These are phyloP conservation scores for Pseudocercospora crystallina DNA, from an alignment of 2,329 filamentous ascomycete genomes.

Conservation along the genomic window DNA sequence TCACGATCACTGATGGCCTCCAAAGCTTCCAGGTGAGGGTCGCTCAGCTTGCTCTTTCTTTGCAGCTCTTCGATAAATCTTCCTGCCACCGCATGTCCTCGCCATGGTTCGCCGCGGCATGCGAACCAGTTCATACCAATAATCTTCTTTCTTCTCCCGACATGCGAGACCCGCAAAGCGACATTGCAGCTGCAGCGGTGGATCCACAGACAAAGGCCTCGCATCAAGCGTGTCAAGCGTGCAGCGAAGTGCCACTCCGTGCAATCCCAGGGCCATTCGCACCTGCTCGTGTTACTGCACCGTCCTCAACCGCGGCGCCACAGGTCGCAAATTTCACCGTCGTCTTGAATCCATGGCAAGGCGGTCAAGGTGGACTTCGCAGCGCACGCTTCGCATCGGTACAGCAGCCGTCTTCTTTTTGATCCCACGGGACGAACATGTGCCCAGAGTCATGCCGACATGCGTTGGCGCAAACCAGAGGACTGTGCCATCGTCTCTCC, in stretches of 20 bases:
- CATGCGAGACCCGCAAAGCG: conserved; percentile 1
- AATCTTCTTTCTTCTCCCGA: not conserved
- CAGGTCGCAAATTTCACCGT: conserved; percentile 17
- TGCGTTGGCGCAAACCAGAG: conserved; percentile 16
- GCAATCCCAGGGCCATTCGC: not conserved
- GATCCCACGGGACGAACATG: conserved; percentile 13
- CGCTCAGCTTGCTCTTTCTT: conserved; percentile 9
- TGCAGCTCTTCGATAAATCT: conserved; percentile 13
- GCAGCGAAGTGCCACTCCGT: conserved; percentile 2
- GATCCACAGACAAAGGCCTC: not conserved
- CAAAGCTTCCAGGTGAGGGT: conserved; percentile 18
- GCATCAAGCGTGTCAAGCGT: conserved; percentile 5
- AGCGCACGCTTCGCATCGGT: conserved; percentile 12
- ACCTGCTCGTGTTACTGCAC: not conserved
- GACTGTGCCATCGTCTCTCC: conserved; percentile 13
- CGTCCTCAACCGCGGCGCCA: conserved; percentile 2
- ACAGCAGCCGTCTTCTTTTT: not conserved
- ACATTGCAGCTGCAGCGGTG: conserved; percentile 2
- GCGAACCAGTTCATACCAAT: no score
- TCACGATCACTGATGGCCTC: conserved; percentile 16
- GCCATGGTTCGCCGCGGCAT: conserved; percentile 7
- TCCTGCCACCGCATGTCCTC: conserved; percentile 15
- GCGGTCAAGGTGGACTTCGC: conserved; percentile 11
- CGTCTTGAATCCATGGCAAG: conserved; percentile 12
- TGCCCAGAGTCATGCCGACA: conserved; percentile 21